Base-by-base conservation (phyloP, 83 land plant genomes). In the Picea abies region DNA sequence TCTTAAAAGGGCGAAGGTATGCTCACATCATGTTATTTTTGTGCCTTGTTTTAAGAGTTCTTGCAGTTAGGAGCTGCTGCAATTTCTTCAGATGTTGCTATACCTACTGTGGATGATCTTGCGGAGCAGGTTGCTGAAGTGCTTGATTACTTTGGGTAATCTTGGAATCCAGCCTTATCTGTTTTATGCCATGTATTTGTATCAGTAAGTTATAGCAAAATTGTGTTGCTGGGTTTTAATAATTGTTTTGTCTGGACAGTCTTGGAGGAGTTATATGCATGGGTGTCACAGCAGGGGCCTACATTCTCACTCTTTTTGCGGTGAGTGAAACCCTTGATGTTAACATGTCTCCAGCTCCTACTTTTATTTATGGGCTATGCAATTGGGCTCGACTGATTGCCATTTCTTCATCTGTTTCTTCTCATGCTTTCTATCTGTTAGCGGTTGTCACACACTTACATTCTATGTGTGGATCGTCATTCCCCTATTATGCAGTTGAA, bases 71-170 rank as follows among this genome's bases (percentile, higher is more conserved):
- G 97, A 72, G 97, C 97, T 25, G 84, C 84, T 79, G 90, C 82
- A 6, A 90, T 93, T 75, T 85, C 91, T 78, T 76, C 88, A 2
- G 86, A 91, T 83, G 83, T 83, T 23, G 90, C 92, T 4, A 60
- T 84, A 16, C 90, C 77, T 19, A 79, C 85, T 65, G 94, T 90
- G 5, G 96, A 93, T 68, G 96, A 91, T 37, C 76, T 95, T 49
- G 94, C 93, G 4, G 96, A 95, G 47, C 97, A 95, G 83, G 90
- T 95, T 47, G 92, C 89, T 26, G 94, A 95, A 80, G 92, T 95
- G 52, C 82, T 95, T 14, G 91, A 95, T 63, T 90, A 78, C 76
- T 95, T 95, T 79, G 91, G 92, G 97, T 94, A 86, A 29, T 80
- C 44, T 12, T 44, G 56, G 56, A 52, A 52, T n/a, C 73, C 4